Evolutionary conservation across 805 yeast genomes (phyloP), one percentile per base, ranked within the genome.

Genomic region (Candida piceae): DNA sequence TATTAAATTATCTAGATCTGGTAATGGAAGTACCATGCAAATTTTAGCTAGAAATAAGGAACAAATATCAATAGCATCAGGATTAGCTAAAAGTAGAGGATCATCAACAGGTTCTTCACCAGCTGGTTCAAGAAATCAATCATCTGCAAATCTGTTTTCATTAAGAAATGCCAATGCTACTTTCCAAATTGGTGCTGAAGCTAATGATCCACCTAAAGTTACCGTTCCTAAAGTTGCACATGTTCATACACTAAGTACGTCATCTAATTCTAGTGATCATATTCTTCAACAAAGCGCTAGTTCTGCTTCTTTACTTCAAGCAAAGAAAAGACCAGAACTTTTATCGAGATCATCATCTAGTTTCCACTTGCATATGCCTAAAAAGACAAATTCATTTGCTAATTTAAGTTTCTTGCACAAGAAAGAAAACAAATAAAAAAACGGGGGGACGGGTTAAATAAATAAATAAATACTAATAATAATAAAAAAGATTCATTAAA

Each of bases 101-200:
- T 57, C 63, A 4, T 57, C 62, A 2, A 21, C 40, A 10, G 47
- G 41, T 33, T 55, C 72, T 3, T 70, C 77, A 4, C 75, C 73
- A 1, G 51, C 64, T 0, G 37, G 45, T 6, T 67, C 72, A 0
- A 50, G 71, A 38, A 60, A 56, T 39, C 64, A 56, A 8, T 66
- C 71, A 2, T 38, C 56, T 4, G 51, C 60, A 7, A 67, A 63
- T 31, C 33, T 56, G 15, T 25, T 39, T 7, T 27, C 34, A 11
- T 19, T 39, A 19, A 36, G 50, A 38, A 31, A 24, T 25, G 22
- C 32, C 10, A 32, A 29, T 15, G 43, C 17, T 4, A 26, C 7
- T 4, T 13, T 15, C 10, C 17, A n/a, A 16, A 10, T 26, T 10
- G 17, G 16, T 7, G 29, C 6, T n/a, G 29, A 26, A 7, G 6